Conservation (phyloP, 345 rosid genomes). For the Jatropha curcas region DNA sequence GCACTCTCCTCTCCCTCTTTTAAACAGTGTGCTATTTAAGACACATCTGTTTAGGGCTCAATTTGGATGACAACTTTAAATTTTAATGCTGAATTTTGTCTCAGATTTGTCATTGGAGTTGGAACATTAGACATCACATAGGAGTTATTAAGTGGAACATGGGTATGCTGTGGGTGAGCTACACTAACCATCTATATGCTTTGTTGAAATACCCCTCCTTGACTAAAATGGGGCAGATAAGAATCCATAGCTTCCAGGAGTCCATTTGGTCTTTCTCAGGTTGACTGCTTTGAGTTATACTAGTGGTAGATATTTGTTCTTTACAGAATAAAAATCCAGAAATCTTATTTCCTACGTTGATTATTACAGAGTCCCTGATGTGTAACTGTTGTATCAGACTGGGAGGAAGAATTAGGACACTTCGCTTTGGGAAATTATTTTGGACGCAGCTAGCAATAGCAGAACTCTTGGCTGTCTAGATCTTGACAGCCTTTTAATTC, state of each 20-base stretch:
- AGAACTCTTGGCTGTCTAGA: slow-evolving; percentile 28
- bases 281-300: slow-evolving; percentile 9
- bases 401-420: slow-evolving; percentile 50
- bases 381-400: slow-evolving; percentile 50
- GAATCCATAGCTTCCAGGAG: slow-evolving; percentile 37
- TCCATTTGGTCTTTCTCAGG: slow-evolving; percentile 51
- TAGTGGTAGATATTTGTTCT: neutral
- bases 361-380: slow-evolving; percentile 57
- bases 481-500: slow-evolving; percentile 48
- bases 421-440: slow-evolving; percentile 56
- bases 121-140: slow-evolving; percentile 65
- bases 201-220: slow-evolving; percentile 59
- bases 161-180: slow-evolving; percentile 33
- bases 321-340: neutral
- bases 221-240: slow-evolving; percentile 37
- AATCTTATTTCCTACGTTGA: neutral
- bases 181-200: slow-evolving; percentile 36
- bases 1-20: neutral
- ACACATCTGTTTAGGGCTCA: no score
- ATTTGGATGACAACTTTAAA: neutral
- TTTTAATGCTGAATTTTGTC: neutral
- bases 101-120: slow-evolving; percentile 53
- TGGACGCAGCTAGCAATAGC: slow-evolving; percentile 44
- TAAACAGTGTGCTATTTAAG: no score
- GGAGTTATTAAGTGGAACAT: slow-evolving; percentile 56